Evolutionary conservation across 768 basidiomycete genomes (phyloP).

Genomic region (Daedalea quercina): DNA sequence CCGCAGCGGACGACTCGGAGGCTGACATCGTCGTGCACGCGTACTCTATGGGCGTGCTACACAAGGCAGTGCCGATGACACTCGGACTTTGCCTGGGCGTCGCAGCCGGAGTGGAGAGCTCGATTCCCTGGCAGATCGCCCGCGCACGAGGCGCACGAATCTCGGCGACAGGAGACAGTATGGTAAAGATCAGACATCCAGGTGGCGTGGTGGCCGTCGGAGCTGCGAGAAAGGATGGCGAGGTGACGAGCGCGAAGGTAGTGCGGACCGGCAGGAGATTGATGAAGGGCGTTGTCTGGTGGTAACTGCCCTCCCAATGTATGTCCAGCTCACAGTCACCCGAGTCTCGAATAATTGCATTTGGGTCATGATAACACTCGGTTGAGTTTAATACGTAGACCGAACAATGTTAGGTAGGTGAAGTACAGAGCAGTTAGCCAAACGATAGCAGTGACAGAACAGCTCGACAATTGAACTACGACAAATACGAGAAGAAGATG

Average conservation of each 20-base stretch:
- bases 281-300: constrained; percentile 68
- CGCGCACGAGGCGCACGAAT: constrained; percentile 15
- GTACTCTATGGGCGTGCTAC: constrained; percentile 64
- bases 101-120: constrained; percentile 46
- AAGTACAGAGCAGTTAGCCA: background rate
- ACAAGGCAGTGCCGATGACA: constrained; percentile 70
- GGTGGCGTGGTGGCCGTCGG: constrained; percentile 65
- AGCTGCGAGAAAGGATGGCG: constrained; percentile 38
- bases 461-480: background rate
- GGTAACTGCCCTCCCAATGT: constrained; percentile 32
- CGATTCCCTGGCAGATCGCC: constrained; percentile 48
- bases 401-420: no score
- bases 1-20: constrained; percentile 25
- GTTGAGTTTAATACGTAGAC: no score
- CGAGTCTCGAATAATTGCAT: background rate
- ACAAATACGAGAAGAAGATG: no score
- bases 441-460: background rate
- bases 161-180: constrained; percentile 13
- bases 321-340: no score
- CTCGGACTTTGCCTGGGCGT: constrained; percentile 66
- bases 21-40: constrained; percentile 52
- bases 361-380: no score
- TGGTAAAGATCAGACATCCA: constrained; percentile 54
- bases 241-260: constrained; percentile 52
- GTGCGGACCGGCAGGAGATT: constrained; percentile 62